phyloP scores from a whole-genome alignment of 176 grass and related monocot genomes.

The Calamus simplicifolius region DNA sequence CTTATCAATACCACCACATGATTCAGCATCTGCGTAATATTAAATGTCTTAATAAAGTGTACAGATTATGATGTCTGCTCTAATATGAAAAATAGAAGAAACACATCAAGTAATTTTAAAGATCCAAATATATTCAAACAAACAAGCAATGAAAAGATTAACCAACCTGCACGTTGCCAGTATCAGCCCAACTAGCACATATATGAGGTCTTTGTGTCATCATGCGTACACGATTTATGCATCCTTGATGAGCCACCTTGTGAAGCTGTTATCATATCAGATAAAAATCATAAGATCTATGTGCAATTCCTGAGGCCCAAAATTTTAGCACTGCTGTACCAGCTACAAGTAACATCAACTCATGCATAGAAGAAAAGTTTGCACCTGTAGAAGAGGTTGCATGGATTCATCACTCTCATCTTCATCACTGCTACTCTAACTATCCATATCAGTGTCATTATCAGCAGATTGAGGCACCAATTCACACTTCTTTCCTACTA shows the following conservation, averaged over 20 bases:
- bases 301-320: no score
- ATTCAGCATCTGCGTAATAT: no score
- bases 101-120: no score
- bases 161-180: conserved; percentile 85
- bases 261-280: conserved; percentile 46
- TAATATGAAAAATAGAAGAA: no score
- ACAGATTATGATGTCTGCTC: no score
- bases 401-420: conserved; percentile 37
- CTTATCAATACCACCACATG: no score
- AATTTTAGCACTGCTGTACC: no score
- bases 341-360: no score
- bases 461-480: conserved; percentile 52
- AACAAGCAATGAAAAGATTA: neutral
- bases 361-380: no score
- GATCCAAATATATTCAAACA: no score
- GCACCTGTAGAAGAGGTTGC: conserved; percentile 56
- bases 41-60: no score
- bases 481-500: conserved; percentile 73
- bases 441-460: conserved; percentile 51
- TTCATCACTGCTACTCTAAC: conserved; percentile 70
- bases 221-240: conserved; percentile 75
- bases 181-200: conserved; percentile 81
- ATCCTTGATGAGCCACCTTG: conserved; percentile 72
- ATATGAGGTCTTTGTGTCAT: conserved; percentile 79
- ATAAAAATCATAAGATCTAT: no score